Evolutionary conservation across 352 stramenopile genomes (phyloP).

Genomic region (Pythium graminicola): DNA sequence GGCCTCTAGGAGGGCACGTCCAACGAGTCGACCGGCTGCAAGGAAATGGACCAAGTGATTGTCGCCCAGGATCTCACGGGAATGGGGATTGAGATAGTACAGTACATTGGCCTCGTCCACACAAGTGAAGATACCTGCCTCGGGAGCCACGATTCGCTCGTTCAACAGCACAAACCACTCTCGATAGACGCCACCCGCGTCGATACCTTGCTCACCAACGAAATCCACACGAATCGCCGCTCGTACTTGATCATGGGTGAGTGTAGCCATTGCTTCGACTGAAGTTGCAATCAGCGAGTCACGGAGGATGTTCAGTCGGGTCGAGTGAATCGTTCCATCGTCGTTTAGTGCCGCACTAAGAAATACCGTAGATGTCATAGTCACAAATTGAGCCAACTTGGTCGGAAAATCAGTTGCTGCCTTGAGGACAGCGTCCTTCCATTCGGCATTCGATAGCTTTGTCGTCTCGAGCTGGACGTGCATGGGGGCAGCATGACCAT

Average conservation of each 20-base stretch:
- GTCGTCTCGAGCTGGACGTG: not conserved
- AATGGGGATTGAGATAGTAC: conserved; percentile 64
- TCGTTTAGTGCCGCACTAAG: conserved; percentile 8
- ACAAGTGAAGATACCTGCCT: conserved; percentile 46
- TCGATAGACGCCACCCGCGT: conserved; percentile 48
- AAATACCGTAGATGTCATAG: conserved; percentile 6
- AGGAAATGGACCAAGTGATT: conserved; percentile 71
- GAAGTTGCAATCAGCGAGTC: conserved; percentile 23
- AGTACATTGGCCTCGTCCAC: conserved; percentile 45
- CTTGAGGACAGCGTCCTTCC: conserved; percentile 9
- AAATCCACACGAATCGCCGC: conserved; percentile 44
- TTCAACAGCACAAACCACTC: conserved; percentile 81
- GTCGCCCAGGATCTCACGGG: conserved; percentile 41
- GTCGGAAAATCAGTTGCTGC: conserved; percentile 10
- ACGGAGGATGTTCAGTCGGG: conserved; percentile 16
- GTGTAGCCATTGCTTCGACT: conserved; percentile 18
- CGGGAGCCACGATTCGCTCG: conserved; percentile 42
- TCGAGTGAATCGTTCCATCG: conserved; percentile 15
- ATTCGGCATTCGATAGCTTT: not conserved
- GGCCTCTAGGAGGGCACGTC: conserved; percentile 75
- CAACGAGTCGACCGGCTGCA: conserved; percentile 47
- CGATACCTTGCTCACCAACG: conserved; percentile 41
- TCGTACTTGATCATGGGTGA: conserved; percentile 20
- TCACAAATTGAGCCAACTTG: conserved; percentile 17
- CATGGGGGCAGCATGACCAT: not conserved